phyloP scores from a whole-genome alignment of 768 basidiomycete species.

The Phanerochaete sordida region DNA sequence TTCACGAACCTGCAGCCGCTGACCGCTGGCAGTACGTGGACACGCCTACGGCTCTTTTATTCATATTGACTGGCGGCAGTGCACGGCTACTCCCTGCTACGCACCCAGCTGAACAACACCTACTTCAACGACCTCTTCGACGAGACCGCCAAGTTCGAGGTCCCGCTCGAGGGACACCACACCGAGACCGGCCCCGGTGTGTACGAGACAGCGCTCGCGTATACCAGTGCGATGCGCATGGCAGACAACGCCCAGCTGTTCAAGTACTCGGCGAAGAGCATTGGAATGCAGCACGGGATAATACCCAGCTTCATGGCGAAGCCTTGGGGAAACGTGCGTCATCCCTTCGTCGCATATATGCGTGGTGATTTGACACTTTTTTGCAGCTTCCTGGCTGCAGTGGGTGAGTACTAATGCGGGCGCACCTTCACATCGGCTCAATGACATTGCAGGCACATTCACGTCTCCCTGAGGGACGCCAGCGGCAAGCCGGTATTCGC shows the following conservation, averaged over 20 bases:
- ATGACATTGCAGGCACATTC: slow-evolving; percentile 63
- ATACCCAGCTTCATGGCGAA: slow-evolving; percentile 99
- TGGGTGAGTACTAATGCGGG: slow-evolving; percentile 49
- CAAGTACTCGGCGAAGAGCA: slow-evolving; percentile 89
- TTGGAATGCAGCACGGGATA: slow-evolving; percentile 85
- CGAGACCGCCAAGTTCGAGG: slow-evolving; percentile 62
- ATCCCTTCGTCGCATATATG: neutral
- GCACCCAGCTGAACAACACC: slow-evolving; percentile 83
- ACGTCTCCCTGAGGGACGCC: slow-evolving; percentile 76
- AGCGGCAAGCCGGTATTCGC: slow-evolving; percentile 81
- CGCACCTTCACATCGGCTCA: neutral
- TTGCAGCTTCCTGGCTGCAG: slow-evolving; percentile 89
- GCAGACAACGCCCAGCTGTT: slow-evolving; percentile 91
- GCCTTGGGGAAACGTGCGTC: slow-evolving; percentile 85
- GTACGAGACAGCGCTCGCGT: slow-evolving; percentile 83
- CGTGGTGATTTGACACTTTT: neutral
- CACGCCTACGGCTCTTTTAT: neutral
- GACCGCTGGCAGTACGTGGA: slow-evolving; percentile 86
- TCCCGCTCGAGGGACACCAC: slow-evolving; percentile 86
- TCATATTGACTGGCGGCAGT: slow-evolving; percentile 41
- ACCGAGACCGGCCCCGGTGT: slow-evolving; percentile 94
- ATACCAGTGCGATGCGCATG: slow-evolving; percentile 75
- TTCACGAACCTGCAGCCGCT: slow-evolving; percentile 73
- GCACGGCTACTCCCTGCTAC: slow-evolving; percentile 94
- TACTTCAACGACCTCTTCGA: slow-evolving; percentile 93